Conservation (phyloP, 306 rosid species). For the Vigna mungo region DNA sequence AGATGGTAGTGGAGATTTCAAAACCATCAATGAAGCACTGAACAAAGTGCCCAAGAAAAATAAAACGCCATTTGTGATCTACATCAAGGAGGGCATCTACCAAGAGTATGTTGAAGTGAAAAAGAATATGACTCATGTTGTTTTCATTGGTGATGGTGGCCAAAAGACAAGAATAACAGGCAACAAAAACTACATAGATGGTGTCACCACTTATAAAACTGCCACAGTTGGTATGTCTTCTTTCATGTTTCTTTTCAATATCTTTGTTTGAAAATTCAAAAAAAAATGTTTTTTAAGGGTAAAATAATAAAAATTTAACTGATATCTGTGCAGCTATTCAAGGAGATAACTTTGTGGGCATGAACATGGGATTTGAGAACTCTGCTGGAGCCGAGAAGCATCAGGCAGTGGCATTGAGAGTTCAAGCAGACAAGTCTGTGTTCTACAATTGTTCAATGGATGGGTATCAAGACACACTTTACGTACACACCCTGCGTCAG, state of each 20-base stretch:
- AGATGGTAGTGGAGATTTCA: constrained; percentile 70
- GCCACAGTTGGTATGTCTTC: constrained; percentile 59
- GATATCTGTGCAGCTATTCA: neutral
- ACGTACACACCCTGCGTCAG: constrained; percentile 4
- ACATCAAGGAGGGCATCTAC: constrained; percentile 68
- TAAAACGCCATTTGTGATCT: constrained; percentile 53
- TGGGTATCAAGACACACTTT: constrained; percentile 75
- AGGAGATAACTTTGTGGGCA: constrained; percentile 62
- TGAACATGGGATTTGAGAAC: constrained; percentile 76
- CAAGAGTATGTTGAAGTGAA: constrained; percentile 54
- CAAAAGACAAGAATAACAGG: constrained; percentile 64
- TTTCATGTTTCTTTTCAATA: neutral
- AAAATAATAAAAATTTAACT: too few species aligned
- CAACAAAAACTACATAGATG: constrained; percentile 56
- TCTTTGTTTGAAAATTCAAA: too few species aligned
- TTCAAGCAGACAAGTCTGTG: constrained; percentile 61
- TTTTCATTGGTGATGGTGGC: constrained; percentile 72
- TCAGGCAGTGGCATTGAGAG: constrained; percentile 81
- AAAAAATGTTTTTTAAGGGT: too few species aligned
- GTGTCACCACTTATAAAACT: constrained; percentile 57
- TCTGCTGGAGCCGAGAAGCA: constrained; percentile 62
- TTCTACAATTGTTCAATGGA: constrained; percentile 70
- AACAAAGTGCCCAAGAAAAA: constrained; percentile 49
- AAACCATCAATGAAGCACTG: constrained; percentile 62
- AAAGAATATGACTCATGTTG: constrained; percentile 52